phyloP scores from a whole-genome alignment of 495 filamentous ascomycete genomes.

The Aspergillus biplanus region DNA sequence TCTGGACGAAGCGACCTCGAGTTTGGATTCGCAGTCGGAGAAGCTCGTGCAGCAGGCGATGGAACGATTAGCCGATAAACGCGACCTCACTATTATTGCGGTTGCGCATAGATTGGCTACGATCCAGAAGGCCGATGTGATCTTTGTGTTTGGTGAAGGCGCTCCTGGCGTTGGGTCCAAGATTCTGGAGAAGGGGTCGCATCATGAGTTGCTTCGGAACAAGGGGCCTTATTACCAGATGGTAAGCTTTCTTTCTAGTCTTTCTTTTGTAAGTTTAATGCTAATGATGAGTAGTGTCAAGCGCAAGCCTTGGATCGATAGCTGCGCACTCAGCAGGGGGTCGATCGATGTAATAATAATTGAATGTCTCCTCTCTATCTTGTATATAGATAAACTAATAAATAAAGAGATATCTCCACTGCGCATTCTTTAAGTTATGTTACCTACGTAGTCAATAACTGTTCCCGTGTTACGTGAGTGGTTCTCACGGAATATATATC shows the following conservation, averaged over 20 bases:
- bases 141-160: constrained; percentile 64
- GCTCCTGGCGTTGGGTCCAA: constrained; percentile 24
- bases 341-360: background rate
- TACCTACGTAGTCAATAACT: too few species aligned
- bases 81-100: constrained; percentile 63
- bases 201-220: constrained; percentile 31
- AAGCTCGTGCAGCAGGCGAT: constrained; percentile 67
- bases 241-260: constrained; percentile 27
- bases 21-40: constrained; percentile 70
- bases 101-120: constrained; percentile 73
- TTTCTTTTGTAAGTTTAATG: background rate
- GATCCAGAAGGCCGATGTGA: constrained; percentile 72
- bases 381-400: too few species aligned
- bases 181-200: constrained; percentile 31
- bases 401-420: too few species aligned
- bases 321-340: background rate
- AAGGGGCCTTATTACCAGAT: constrained; percentile 42
- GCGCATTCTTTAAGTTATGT: too few species aligned
- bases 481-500: too few species aligned
- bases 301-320: constrained; percentile 13
- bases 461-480: too few species aligned
- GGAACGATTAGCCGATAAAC: constrained; percentile 55
- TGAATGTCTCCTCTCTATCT: background rate
- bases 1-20: constrained; percentile 73
- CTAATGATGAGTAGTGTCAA: constrained; percentile 12